Evolutionary conservation across 345 rosid species (phyloP).

Genomic region (Excoecaria cochinchinensis): DNA sequence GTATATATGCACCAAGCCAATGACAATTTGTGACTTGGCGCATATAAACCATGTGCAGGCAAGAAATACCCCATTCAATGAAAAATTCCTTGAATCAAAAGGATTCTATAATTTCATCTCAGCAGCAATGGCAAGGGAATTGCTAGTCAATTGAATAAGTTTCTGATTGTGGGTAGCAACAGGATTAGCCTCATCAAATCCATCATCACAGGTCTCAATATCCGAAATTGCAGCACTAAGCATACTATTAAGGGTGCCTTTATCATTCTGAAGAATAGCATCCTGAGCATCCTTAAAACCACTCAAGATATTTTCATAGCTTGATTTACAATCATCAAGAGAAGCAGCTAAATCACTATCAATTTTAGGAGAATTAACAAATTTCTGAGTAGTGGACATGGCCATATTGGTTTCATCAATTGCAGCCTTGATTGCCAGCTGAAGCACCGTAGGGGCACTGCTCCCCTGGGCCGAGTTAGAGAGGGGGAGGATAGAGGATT

Average conservation of each 20-base stretch:
- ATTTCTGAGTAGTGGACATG: not conserved
- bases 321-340: constrained; percentile 39
- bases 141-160: constrained; percentile 43
- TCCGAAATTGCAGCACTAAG: constrained; percentile 53
- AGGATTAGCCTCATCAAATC: constrained; percentile 29
- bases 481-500: constrained; percentile 31
- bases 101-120: constrained; percentile 19
- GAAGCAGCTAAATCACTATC: not conserved
- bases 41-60: too few species aligned
- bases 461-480: constrained; percentile 12
- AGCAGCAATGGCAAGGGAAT: constrained; percentile 56
- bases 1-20: too few species aligned
- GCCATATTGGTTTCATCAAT: constrained; percentile 21
- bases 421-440: constrained; percentile 38
- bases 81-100: too few species aligned
- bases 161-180: constrained; percentile 23
- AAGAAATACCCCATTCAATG: too few species aligned
- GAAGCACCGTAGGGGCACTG: constrained; percentile 31
- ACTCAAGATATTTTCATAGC: constrained; percentile 37
- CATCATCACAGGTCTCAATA: constrained; percentile 46
- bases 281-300: constrained; percentile 42
- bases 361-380: not conserved
- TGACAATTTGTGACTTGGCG: too few species aligned
- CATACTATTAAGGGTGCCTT: constrained; percentile 37
- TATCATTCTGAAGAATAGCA: constrained; percentile 38